Evolutionary conservation across 768 basidiomycete genomes (phyloP).

Genomic region (Kwoniella dejecticola): DNA sequence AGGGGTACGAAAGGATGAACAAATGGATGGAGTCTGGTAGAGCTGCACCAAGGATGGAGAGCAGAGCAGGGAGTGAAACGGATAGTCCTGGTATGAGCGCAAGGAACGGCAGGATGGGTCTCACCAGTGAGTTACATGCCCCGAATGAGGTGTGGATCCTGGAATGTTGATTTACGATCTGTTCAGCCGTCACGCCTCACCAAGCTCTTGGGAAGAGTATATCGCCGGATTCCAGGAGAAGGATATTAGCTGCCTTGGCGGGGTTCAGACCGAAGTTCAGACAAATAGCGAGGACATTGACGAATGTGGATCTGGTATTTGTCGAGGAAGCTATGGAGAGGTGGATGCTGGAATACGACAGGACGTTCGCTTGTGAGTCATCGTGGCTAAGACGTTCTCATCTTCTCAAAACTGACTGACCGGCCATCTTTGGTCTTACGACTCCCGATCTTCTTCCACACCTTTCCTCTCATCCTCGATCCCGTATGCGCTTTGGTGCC

Average conservation of each 20-base stretch:
- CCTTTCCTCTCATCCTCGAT: not conserved
- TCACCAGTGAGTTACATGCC: constrained; percentile 15
- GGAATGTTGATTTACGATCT: not conserved
- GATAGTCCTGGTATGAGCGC: constrained; percentile 27
- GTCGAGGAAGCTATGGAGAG: constrained; percentile 98
- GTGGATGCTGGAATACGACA: constrained; percentile 89
- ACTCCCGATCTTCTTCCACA: not conserved
- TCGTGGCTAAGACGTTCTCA: no score
- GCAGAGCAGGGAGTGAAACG: constrained; percentile 26
- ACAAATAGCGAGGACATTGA: constrained; percentile 52
- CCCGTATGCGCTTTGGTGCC: no score
- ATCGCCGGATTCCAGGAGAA: constrained; percentile 84
- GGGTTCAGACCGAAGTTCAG: constrained; percentile 58
- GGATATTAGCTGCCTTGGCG: constrained; percentile 79
- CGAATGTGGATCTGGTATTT: constrained; percentile 76
- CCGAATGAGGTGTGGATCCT: not conserved
- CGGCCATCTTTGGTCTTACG: no score
- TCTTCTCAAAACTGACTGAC: no score
- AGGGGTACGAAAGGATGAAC: constrained; percentile 86
- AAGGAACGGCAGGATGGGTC: constrained; percentile 8
- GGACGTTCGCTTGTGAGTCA: constrained; percentile 60
- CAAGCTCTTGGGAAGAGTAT: constrained; percentile 61
- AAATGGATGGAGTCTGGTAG: constrained; percentile 80
- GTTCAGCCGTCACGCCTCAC: constrained; percentile 14
- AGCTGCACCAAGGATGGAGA: constrained; percentile 41